Conservation (phyloP, 129 eudicot species). For the Erigeron canadensis region DNA sequence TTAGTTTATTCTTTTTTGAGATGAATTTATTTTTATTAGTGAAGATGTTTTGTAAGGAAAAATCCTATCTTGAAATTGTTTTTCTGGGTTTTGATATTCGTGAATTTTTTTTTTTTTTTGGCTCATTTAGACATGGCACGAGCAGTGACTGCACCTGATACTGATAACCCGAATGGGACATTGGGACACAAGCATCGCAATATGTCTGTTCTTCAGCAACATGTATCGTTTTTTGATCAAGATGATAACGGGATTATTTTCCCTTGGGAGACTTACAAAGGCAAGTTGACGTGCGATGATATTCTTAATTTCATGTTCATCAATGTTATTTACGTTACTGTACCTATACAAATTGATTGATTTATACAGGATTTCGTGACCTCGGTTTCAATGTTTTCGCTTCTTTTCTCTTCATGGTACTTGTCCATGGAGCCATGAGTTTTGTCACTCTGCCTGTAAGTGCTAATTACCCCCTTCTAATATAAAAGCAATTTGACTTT, state of each 20-base stretch:
- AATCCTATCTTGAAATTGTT: neutral
- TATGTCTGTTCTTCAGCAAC: slow-evolving; percentile 58
- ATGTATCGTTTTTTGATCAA: slow-evolving; percentile 53
- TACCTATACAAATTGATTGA: neutral
- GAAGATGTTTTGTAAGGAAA: neutral
- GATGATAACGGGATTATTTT: slow-evolving; percentile 52
- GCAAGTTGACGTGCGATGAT: neutral
- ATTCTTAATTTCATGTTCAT: neutral
- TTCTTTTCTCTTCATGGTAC: slow-evolving; percentile 37
- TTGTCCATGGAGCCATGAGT: slow-evolving; percentile 47
- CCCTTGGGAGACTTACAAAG: slow-evolving; percentile 58
- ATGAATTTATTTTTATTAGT: neutral
- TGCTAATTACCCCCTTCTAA: neutral
- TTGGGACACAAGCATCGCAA: slow-evolving; percentile 52
- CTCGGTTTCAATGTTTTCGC: slow-evolving; percentile 50
- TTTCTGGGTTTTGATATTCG: neutral
- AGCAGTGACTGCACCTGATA: slow-evolving; percentile 53
- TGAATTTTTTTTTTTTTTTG: neutral
- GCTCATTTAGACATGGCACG: slow-evolving; percentile 44
- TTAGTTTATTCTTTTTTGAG: neutral
- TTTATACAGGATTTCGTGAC: slow-evolving; percentile 47
- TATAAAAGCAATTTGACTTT: slow-evolving; percentile 3
- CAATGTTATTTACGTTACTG: slow-evolving; percentile 4
- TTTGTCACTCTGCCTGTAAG: slow-evolving; percentile 56
- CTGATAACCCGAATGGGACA: slow-evolving; percentile 48